Evolutionary conservation across 2,329 filamentous ascomycete species (phyloP), one percentile per base, ranked within the genome.

Genomic region (Chaetomium olivaceum): DNA sequence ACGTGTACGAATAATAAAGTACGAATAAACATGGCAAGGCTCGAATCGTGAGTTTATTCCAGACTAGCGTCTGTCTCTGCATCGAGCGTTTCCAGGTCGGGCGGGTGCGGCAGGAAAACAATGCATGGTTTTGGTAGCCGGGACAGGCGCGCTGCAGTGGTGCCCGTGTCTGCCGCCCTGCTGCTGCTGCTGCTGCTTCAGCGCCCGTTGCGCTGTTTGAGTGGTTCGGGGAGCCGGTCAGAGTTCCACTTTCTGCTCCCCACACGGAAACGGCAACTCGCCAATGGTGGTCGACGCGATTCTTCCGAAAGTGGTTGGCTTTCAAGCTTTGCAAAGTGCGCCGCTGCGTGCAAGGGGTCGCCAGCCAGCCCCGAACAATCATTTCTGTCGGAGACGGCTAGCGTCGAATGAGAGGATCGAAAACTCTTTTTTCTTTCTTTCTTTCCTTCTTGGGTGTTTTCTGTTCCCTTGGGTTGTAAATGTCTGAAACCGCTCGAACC

Each of bases 181-280:
- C n/a, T n/a, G n/a, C n/a, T n/a, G n/a, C n/a, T n/a, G n/a, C 29
- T 29, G 27, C 27, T 29, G 27, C 27, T 21, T 33, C 51, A 16
- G 43, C n/a, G 4, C 19, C 43, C 43, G 36, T 39, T 50, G 5
- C 9, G 46, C 46, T 9, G 48, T 23, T 23, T 25, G 12, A 16
- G 21, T 27, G 36, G 21, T 7, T 19, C 62, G 62, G 62, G 62
- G 62, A 64, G n/a, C 56, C 62, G 62, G 62, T 29, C 31, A 27
- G 48, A 12, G 33, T 43, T 59, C 56, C 62, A 64, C 29, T 33
- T 48, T 48, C 9, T 21, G 16, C 31, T 58, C 61, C 55, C 62
- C 62, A 63, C 48, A 63, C 25, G 23, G n/a, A 27, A 33, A 7
- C 25, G 16, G 23, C 12, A 12, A 46, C 19, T 31, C 52, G 19